Evolutionary conservation across 495 filamentous ascomycete species (phyloP).

Genomic region (Halenospora varia): DNA sequence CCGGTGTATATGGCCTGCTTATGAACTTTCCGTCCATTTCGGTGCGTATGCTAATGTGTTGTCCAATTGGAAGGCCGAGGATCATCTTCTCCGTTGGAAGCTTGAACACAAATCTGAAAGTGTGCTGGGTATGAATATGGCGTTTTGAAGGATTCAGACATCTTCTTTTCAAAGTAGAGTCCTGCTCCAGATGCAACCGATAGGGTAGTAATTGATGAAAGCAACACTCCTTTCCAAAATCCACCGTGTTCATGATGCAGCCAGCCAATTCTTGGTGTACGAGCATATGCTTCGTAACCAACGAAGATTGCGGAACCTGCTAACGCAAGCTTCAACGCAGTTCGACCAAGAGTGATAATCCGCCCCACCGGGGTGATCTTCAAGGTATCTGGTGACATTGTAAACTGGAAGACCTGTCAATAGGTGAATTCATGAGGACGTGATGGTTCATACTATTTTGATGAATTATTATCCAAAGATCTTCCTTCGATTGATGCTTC

Average conservation of each 20-base stretch:
- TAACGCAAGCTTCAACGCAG: neutral
- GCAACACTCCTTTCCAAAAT: constrained; percentile 32
- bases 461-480: constrained; percentile 56
- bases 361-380: constrained; percentile 57
- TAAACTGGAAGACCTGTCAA: no score
- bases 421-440: no score
- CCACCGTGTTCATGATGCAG: constrained; percentile 20
- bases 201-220: constrained; percentile 27
- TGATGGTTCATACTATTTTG: no score
- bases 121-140: constrained; percentile 36
- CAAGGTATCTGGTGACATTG: constrained; percentile 52
- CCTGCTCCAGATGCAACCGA: constrained; percentile 25
- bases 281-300: constrained; percentile 3
- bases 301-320: constrained; percentile 1
- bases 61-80: constrained; percentile 48
- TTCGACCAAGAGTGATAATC: constrained; percentile 24
- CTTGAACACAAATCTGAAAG: constrained; percentile 41
- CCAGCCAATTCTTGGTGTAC: constrained; percentile 4
- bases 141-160: constrained; percentile 33
- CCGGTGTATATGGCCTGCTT: constrained; percentile 46
- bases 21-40: constrained; percentile 38
- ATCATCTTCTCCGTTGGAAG: constrained; percentile 37
- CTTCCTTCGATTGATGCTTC: constrained; percentile 49
- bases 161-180: constrained; percentile 25
- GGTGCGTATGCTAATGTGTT: constrained; percentile 48